Base-by-base conservation (phyloP, 805 yeast species). In the Teunomyces stri region DNA sequence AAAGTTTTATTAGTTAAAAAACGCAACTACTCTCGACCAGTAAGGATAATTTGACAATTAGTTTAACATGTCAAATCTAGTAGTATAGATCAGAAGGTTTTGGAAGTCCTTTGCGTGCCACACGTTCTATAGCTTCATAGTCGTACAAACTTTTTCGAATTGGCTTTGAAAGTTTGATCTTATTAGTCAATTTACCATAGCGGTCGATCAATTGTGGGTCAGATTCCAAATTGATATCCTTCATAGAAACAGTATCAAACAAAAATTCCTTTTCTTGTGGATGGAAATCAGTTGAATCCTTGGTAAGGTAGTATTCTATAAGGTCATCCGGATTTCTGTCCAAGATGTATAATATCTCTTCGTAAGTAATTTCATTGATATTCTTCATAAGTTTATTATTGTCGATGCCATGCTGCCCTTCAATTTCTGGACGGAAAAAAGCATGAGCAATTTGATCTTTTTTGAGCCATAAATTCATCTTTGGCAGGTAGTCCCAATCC, bases 391-490 rank as follows among this genome's bases (percentile, higher is more conserved):
- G 40, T 21, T 37, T 37, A 6, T 37, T 22, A 9, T 22, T 9
- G 29, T 37, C 40, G 6, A 37, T 37, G 12, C 29, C 29, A 12
- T 37, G 41, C 54, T 58, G 54, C 27, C 37, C 40, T 7, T 44
- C 27, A 2, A 57, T 49, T 38, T 60, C 51, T 21, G 58, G 57
- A 29, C 61, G 42, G 47, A 60, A 65, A 18, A 56, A 51, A 40
- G 51, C 49, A 38, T 64, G 46, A 33, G 52, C 54, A 3, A 55
- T 55, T 27, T 61, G 61, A 20, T 44, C 46, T 2, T 81, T 51
- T 90, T 90, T 85, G 27, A 76, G 58, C 41, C 87, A 64, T 38
- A 84, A 56, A 45, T 80, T 80, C 1, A 37, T 36, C 66, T 58
- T 30, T 52, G 81, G 79, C 5, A 82, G 45, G 53, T 70, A 85